Evolutionary conservation across 768 basidiomycete genomes (phyloP), one percentile per base, ranked within the genome.

Genomic region (Xerocomus spinulosus): DNA sequence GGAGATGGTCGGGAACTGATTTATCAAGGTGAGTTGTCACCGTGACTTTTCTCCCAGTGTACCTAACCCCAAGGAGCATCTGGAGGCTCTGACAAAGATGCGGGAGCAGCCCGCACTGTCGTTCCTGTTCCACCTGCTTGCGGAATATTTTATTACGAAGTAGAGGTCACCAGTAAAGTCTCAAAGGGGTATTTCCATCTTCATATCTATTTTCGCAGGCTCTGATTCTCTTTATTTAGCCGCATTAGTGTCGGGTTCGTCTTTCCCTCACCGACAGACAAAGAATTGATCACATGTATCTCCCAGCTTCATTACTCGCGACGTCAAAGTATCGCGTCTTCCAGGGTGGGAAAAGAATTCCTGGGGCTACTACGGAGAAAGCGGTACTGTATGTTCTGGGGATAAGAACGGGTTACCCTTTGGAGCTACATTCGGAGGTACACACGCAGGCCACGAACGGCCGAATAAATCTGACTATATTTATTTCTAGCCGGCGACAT

Each of bases 91-190:
- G 90, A 93, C 47, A 81, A 81, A 49, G 92, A 95, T 46, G 91
- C 92, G 0, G 89, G 90, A 10, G 77, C 92, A 34, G 87, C 88
- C 4, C 79, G 92, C 42, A 83, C 94, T 1, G 79, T 78, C 36
- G 71, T 81, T 54, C 79, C 85, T 1, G 85, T 95, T 40, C 94
- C 94, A 2, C 74, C 84, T 1, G 83, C 85, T 10, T 88, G 88
- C 57, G 96, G 94, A 20, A 82, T 98, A 46, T 95, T 91, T 62
- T 99, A 98, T 66, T 99, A 85, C 62, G 95, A 99, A 71, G 82
- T 92, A 5, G 81, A 87, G 57, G 81, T 98, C 38, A 63, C 86
- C 6, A 82, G 86, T 62, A 88, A 88, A 25, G 81, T 85, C 62
- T 73, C 78, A 35, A 88, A 86, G 65, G 92, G 89, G 92, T 85